A percentile compares a stretch with the other conserved stretches of the same genome.
Evolutionary conservation across 179 eudicot genomes (phyloP).

Genomic region (Pouteria campechiana): DNA sequence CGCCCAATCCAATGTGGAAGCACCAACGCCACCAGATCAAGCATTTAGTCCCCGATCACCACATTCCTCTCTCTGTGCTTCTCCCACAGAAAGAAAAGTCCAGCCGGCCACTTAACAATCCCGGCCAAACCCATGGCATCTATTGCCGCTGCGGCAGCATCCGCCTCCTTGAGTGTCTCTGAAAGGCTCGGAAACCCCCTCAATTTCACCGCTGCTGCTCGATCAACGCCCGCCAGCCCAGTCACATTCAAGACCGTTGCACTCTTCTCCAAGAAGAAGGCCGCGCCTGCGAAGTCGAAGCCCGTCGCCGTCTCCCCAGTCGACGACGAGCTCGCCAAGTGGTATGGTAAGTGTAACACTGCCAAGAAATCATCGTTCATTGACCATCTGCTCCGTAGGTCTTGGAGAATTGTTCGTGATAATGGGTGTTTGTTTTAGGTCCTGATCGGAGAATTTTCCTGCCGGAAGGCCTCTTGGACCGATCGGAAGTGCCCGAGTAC

Average conservation of each 20-base stretch:
- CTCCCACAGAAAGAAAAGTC: background rate
- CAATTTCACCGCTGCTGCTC: conserved; percentile 19
- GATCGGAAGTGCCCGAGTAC: conserved; percentile 87
- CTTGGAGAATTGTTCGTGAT: too few relatives aligned
- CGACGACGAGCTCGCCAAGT: conserved; percentile 92
- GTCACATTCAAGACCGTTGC: conserved; percentile 54
- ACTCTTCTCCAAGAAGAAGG: conserved; percentile 64
- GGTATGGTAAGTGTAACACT: conserved; percentile 88
- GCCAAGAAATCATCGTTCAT: too few relatives aligned
- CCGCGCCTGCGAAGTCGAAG: conserved; percentile 55
- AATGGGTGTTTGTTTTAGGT: conserved; percentile 20
- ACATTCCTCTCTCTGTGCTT: background rate
- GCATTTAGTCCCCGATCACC: conserved; percentile 21
- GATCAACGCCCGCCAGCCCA: conserved; percentile 20
- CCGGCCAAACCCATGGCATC: conserved; percentile 38
- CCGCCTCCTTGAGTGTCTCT: conserved; percentile 49
- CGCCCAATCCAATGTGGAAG: conserved; percentile 37
- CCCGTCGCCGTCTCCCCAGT: conserved; percentile 28
- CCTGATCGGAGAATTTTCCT: conserved; percentile 96
- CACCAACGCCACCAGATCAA: conserved; percentile 39
- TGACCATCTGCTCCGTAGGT: too few relatives aligned
- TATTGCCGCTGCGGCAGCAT: conserved; percentile 50
- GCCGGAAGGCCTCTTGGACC: conserved; percentile 93
- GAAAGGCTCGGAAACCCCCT: conserved; percentile 55
- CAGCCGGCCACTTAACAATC: background rate